Conservation (phyloP, 441 rosid genomes). For the Jatropha multifida region DNA sequence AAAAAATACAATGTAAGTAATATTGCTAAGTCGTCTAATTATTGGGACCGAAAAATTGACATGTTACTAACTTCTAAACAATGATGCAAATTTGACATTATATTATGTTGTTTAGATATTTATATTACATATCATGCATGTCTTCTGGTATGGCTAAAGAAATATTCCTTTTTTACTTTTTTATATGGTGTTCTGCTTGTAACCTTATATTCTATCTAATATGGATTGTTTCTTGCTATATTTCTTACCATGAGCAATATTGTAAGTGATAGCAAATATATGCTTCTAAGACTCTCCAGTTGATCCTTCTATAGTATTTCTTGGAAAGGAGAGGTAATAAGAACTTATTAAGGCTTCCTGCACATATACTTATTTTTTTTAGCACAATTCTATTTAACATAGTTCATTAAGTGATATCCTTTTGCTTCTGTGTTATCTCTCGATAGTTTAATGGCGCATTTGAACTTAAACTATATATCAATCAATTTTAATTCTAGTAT, state of each 20-base stretch:
- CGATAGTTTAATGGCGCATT: conserved; percentile 80
- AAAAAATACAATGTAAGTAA: conserved; percentile 75
- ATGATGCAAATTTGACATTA: not conserved
- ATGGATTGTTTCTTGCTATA: conserved; percentile 17
- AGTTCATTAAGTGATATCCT: conserved; percentile 10
- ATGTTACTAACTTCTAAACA: not conserved
- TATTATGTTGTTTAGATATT: not conserved
- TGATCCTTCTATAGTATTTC: conserved; percentile 84
- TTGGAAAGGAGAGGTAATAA: conserved; percentile 97
- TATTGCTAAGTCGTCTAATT: conserved; percentile 14
- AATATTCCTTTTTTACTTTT: not conserved
- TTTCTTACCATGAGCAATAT: conserved; percentile 75
- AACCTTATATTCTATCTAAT: conserved; percentile 10
- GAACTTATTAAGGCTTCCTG: conserved; percentile 5
- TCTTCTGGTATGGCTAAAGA: not conserved
- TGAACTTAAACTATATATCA: conserved; percentile 38
- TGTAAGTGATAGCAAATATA: conserved; percentile 75
- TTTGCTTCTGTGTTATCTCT: conserved; percentile 21
- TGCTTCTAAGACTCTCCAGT: conserved; percentile 85
- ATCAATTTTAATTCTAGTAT: too few species aligned
- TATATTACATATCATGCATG: not conserved
- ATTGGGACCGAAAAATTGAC: not conserved
- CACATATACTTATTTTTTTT: not conserved
- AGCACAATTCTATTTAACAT: conserved; percentile 3
- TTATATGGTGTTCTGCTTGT: not conserved